Evolutionary conservation across 2,329 filamentous ascomycete genomes (phyloP).

Genomic region (Penicillium sp.): DNA sequence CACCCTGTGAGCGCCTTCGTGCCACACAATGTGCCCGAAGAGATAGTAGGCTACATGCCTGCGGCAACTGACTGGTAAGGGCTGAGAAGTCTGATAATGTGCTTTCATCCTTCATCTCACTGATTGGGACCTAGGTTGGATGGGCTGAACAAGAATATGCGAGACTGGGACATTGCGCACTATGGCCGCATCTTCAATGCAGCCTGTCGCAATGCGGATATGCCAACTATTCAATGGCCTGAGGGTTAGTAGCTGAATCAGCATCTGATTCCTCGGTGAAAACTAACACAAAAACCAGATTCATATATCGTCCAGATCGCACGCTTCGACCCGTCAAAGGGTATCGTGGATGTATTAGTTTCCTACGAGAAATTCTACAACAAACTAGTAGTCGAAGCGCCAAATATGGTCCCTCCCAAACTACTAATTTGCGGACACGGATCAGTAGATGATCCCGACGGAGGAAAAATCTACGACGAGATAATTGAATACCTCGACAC

Average conservation of each 20-base stretch:
- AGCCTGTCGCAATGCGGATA: conserved; percentile 57
- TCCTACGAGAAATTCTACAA: conserved; percentile 70
- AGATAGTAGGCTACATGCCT: conserved; percentile 71
- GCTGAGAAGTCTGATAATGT: conserved; percentile 12
- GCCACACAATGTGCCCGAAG: conserved; percentile 62
- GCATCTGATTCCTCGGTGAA: conserved; percentile 33
- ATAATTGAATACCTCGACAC: conserved; percentile 66
- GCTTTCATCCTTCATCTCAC: background rate
- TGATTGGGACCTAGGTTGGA: conserved; percentile 57
- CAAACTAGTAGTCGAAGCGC: conserved; percentile 52
- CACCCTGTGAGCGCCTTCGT: conserved; percentile 77
- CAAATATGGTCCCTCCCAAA: conserved; percentile 60
- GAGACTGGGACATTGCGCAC: conserved; percentile 67
- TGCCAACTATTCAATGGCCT: conserved; percentile 40
- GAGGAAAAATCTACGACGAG: conserved; percentile 67
- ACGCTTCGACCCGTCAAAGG: conserved; percentile 80
- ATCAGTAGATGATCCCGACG: conserved; percentile 78
- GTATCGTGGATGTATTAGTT: conserved; percentile 73
- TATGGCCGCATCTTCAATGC: conserved; percentile 73
- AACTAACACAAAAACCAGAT: conserved; percentile 49
- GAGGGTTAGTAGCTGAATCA: conserved; percentile 25
- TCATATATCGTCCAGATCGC: conserved; percentile 78
- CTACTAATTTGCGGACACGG: conserved; percentile 76
- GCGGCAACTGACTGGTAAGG: conserved; percentile 73
- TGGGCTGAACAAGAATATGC: conserved; percentile 73